Evolutionary conservation across 1,284 basidiomycete species (phyloP).

Genomic region (Ustilago vetiveriae): DNA sequence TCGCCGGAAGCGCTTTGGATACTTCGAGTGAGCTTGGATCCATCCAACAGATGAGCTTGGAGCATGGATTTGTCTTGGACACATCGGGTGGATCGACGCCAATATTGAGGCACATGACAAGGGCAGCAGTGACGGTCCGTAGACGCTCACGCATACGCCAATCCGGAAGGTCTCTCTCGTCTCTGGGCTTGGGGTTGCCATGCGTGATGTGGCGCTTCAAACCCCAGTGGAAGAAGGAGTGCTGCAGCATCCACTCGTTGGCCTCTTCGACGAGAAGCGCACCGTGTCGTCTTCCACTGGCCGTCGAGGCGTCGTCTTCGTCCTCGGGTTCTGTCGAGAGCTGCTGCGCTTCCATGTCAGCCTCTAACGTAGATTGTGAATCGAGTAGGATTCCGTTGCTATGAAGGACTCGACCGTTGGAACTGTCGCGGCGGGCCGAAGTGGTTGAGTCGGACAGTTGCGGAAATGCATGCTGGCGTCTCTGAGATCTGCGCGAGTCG

Average conservation of each 20-base stretch:
- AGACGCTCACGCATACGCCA: slow-evolving; percentile 80
- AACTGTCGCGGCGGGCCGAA: slow-evolving; percentile 12
- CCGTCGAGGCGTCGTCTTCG: slow-evolving; percentile 56
- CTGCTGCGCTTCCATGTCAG: slow-evolving; percentile 32
- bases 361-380: slow-evolving; percentile 11
- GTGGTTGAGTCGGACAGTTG: slow-evolving; percentile 20
- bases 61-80: slow-evolving; percentile 96
- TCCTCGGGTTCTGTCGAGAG: slow-evolving; percentile 39
- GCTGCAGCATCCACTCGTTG: slow-evolving; percentile 64
- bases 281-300: slow-evolving; percentile 62
- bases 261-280: slow-evolving; percentile 60
- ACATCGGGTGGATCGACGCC: slow-evolving; percentile 97
- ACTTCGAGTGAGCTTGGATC: slow-evolving; percentile 86
- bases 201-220: slow-evolving; percentile 84
- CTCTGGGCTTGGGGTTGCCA: slow-evolving; percentile 79
- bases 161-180: slow-evolving; percentile 75
- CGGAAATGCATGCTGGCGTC: slow-evolving; percentile 21
- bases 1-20: slow-evolving; percentile 70
- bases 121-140: slow-evolving; percentile 85
- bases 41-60: slow-evolving; percentile 95
- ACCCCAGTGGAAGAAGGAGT: slow-evolving; percentile 65
- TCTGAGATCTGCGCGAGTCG: slow-evolving; percentile 11
- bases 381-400: slow-evolving; percentile 8
- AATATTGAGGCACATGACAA: slow-evolving; percentile 96
- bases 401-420: slow-evolving; percentile 3